phyloP scores from a whole-genome alignment of 192 early-diverging fungal genomes.

The Umbelopsis ramanniana region DNA sequence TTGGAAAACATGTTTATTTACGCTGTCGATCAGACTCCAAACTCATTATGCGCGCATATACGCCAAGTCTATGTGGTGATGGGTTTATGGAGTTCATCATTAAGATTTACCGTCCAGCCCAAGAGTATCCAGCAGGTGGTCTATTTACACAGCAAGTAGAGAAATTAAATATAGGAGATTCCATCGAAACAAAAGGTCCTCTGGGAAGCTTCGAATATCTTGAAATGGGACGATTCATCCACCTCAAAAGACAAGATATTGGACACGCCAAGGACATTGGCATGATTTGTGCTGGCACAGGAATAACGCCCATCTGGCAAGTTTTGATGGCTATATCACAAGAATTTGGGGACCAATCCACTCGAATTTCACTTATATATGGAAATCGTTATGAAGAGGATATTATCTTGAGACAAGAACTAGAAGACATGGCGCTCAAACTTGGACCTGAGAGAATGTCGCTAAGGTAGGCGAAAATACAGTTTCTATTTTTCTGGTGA shows the following conservation, averaged over 20 bases:
- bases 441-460: constrained; percentile 66
- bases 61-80: constrained; percentile 63
- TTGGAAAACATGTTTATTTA: constrained; percentile 62
- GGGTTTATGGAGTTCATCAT: constrained; percentile 82
- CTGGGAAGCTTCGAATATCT: constrained; percentile 71
- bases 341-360: constrained; percentile 67
- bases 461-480: constrained; percentile 61
- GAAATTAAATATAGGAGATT: constrained; percentile 71
- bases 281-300: constrained; percentile 88
- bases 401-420: constrained; percentile 70
- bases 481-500: background rate
- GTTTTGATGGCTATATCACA: constrained; percentile 67
- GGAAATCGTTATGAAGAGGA: constrained; percentile 79
- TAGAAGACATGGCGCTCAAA: constrained; percentile 62
- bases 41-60: constrained; percentile 79
- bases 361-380: constrained; percentile 77
- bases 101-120: constrained; percentile 67
- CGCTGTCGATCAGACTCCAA: constrained; percentile 51
- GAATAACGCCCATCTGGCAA: constrained; percentile 85
- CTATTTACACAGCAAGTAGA: constrained; percentile 69
- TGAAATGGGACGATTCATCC: constrained; percentile 42
- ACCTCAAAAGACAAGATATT: background rate
- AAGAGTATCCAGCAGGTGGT: constrained; percentile 48
- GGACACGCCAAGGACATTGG: constrained; percentile 65
- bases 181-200: constrained; percentile 83